Percentiles rank a stretch among this genome's conserved stretches.
Conservation (phyloP, 345 rosid species). For the thale cress (Arabidopsis thaliana) region TAIR10.1 NC_003070.9:10769001-10769500, state of each 20-base stretch:
- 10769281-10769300: slow-evolving; percentile 28
- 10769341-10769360: slow-evolving; percentile 16
- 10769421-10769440: too few relatives aligned
- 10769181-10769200: slow-evolving; percentile 9
- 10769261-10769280: slow-evolving; percentile 29
- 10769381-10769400: not conserved
- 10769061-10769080: slow-evolving; percentile 33
- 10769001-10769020: slow-evolving; percentile 90
- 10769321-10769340: slow-evolving; percentile 27
- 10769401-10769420: not conserved
- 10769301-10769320: slow-evolving; percentile 15
- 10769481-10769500: too few relatives aligned
- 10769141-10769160: slow-evolving; percentile 21
- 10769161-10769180: slow-evolving; percentile 22
- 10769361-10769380: not conserved
- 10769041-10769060: slow-evolving; percentile 97
- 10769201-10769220: not conserved
- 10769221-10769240: not conserved
- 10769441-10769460: too few relatives aligned
- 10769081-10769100: slow-evolving; percentile 21
- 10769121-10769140: slow-evolving; percentile 27
- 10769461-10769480: too few relatives aligned
- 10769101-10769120: slow-evolving; percentile 30
- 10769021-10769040: slow-evolving; percentile 97
- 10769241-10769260: slow-evolving; percentile 31